Evolutionary conservation across 2,329 filamentous ascomycete species (phyloP).

Genomic region (Lachnellula occidentalis): DNA sequence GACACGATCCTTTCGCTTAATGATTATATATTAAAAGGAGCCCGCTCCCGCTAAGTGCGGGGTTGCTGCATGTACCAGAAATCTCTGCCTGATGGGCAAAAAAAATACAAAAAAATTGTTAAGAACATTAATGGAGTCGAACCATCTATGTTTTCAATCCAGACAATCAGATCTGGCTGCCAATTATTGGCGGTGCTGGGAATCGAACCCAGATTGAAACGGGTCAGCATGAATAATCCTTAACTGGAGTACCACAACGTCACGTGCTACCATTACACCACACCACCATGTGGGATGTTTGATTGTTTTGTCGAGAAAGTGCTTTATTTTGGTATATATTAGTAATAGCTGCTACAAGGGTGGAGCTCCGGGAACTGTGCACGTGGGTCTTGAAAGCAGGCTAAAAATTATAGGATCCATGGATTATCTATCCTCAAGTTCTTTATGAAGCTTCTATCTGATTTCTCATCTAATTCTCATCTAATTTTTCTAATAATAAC

Average conservation of each 20-base stretch:
- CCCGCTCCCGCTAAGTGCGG: neutral
- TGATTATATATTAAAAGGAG: no score
- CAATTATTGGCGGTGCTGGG: slow-evolving; percentile 29
- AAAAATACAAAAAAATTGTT: slow-evolving; percentile 21
- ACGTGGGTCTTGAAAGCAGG: no score
- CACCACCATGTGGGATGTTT: slow-evolving; percentile 8
- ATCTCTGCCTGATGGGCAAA: neutral
- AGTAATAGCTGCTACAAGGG: no score
- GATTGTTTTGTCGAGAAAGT: neutral
- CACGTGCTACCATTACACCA: slow-evolving; percentile 31
- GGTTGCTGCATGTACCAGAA: no score
- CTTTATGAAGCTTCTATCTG: no score
- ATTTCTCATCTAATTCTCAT: no score
- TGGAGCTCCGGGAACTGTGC: no score
- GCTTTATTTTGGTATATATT: neutral
- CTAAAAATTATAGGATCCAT: no score
- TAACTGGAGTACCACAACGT: slow-evolving; percentile 26
- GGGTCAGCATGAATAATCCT: slow-evolving; percentile 19
- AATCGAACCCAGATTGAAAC: slow-evolving; percentile 34
- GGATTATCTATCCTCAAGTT: no score
- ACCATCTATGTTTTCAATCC: slow-evolving; percentile 27
- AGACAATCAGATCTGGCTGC: neutral
- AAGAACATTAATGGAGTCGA: slow-evolving; percentile 16
- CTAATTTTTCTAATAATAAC: no score
- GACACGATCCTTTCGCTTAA: no score